Percentiles rank a stretch among this genome's conserved stretches.
Evolutionary conservation across 2,329 filamentous ascomycete genomes (phyloP).

Genomic region (Arthroderma sp.): DNA sequence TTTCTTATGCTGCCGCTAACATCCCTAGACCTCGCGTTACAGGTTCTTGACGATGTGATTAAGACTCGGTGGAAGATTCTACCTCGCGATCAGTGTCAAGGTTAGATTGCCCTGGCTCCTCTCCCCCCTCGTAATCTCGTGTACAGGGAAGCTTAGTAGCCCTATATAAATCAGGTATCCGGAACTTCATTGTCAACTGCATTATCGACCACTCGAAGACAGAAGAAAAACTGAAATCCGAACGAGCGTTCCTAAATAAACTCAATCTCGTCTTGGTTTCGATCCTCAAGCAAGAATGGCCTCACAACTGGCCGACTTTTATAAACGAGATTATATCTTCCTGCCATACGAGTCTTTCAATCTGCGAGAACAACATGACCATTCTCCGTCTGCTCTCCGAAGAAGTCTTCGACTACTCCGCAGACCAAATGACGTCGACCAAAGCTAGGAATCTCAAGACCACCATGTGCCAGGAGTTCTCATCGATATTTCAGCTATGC

Average conservation of each 20-base stretch:
- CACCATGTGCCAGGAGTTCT: constrained; percentile 98
- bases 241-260: constrained; percentile 91
- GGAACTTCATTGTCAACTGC: constrained; percentile 97
- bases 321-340: constrained; percentile 99
- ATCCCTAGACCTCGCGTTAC: constrained; percentile 67
- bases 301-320: constrained; percentile 98
- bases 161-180: constrained; percentile 54
- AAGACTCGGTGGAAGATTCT: constrained; percentile 98
- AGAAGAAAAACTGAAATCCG: constrained; percentile 71
- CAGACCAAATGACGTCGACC: constrained; percentile 96
- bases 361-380: constrained; percentile 99
- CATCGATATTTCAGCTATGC: constrained; percentile 94
- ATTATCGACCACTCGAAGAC: constrained; percentile 88
- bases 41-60: constrained; percentile 96
- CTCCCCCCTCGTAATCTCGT: no score
- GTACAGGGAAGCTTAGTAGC: background rate
- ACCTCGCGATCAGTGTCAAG: constrained; percentile 89
- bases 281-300: constrained; percentile 98
- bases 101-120: constrained; percentile 32
- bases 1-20: constrained; percentile 8
- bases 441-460: constrained; percentile 96
- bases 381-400: constrained; percentile 91
- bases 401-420: constrained; percentile 97
- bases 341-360: constrained; percentile 86
- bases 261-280: constrained; percentile 95